These are phyloP conservation scores for Saccharomycopsis vini DNA, from an alignment of 805 yeast species.

Conservation along the genomic window DNA sequence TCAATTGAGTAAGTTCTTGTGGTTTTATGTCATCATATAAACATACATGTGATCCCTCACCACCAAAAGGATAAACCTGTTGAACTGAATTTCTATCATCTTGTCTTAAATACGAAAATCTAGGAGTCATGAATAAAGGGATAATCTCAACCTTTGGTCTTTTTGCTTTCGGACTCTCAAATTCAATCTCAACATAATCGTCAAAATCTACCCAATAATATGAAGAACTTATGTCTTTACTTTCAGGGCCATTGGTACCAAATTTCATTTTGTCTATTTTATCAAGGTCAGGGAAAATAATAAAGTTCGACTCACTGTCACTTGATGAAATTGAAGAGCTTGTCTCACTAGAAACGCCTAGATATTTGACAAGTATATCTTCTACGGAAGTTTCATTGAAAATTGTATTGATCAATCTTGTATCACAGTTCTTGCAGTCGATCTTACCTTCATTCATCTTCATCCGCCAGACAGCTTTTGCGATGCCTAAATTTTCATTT, in stretches of 20 bases:
- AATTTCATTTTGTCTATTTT: background rate
- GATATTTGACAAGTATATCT: constrained; percentile 30
- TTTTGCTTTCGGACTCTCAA: constrained; percentile 31
- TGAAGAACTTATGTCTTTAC: background rate
- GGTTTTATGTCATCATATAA: constrained; percentile 44
- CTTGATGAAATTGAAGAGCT: constrained; percentile 13
- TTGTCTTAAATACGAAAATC: constrained; percentile 53
- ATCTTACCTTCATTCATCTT: constrained; percentile 61
- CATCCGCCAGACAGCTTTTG: constrained; percentile 41
- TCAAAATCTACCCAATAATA: constrained; percentile 61
- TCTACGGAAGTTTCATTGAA: constrained; percentile 49
- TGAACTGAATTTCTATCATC: constrained; percentile 33
- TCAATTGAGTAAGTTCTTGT: constrained; percentile 40
- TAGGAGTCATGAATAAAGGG: constrained; percentile 46
- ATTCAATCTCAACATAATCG: constrained; percentile 67
- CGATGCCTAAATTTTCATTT: constrained; percentile 37
- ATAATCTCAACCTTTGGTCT: constrained; percentile 36
- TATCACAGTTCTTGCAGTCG: constrained; percentile 58
- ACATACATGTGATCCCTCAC: constrained; percentile 46
- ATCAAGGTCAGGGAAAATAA: constrained; percentile 7
- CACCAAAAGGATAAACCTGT: constrained; percentile 50
- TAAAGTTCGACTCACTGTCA: background rate
- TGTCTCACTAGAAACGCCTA: constrained; percentile 23
- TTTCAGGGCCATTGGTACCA: background rate
- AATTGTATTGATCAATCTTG: constrained; percentile 54